Conservation (phyloP, 805 yeast species). For the Saccharomyces paradoxus region DNA sequence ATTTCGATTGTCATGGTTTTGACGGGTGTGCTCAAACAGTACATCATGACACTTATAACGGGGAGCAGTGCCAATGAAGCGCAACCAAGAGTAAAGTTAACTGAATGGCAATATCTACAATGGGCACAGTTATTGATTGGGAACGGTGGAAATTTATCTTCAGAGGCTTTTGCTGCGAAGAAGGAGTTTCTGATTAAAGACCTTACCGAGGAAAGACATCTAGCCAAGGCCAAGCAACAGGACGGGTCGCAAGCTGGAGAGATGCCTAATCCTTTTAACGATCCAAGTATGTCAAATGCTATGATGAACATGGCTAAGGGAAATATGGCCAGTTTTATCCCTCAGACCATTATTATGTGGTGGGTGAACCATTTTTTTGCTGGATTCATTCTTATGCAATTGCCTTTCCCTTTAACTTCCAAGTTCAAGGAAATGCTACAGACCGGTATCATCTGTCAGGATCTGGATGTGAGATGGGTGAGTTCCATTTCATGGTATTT, state of each 20-base stretch:
- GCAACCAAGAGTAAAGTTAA: slow-evolving; percentile 41
- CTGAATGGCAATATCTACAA: slow-evolving; percentile 57
- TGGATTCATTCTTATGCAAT: slow-evolving; percentile 77
- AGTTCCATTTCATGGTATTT: slow-evolving; percentile 94
- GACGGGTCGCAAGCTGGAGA: slow-evolving; percentile 23
- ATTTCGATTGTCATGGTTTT: slow-evolving; percentile 84
- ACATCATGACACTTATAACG: slow-evolving; percentile 54
- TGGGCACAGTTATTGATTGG: slow-evolving; percentile 51
- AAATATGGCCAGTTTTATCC: slow-evolving; percentile 74
- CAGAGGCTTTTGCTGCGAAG: slow-evolving; percentile 45
- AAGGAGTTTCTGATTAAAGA: slow-evolving; percentile 40
- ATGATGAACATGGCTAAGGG: slow-evolving; percentile 72
- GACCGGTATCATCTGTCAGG: slow-evolving; percentile 73
- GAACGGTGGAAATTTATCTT: slow-evolving; percentile 46
- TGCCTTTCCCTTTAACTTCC: slow-evolving; percentile 86
- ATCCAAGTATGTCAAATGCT: slow-evolving; percentile 63
- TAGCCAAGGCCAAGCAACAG: slow-evolving; percentile 38
- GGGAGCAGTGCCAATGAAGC: slow-evolving; percentile 13
- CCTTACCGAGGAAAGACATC: slow-evolving; percentile 46
- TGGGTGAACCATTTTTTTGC: slow-evolving; percentile 93
- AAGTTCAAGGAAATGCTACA: slow-evolving; percentile 91
- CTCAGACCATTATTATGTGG: slow-evolving; percentile 90
- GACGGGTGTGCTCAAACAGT: slow-evolving; percentile 71
- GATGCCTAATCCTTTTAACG: slow-evolving; percentile 56
- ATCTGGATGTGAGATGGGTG: slow-evolving; percentile 86